Evolutionary conservation across 1,284 basidiomycete genomes (phyloP), one percentile per base, ranked within the genome.

Genomic region (Pyrrhoderma noxium): DNA sequence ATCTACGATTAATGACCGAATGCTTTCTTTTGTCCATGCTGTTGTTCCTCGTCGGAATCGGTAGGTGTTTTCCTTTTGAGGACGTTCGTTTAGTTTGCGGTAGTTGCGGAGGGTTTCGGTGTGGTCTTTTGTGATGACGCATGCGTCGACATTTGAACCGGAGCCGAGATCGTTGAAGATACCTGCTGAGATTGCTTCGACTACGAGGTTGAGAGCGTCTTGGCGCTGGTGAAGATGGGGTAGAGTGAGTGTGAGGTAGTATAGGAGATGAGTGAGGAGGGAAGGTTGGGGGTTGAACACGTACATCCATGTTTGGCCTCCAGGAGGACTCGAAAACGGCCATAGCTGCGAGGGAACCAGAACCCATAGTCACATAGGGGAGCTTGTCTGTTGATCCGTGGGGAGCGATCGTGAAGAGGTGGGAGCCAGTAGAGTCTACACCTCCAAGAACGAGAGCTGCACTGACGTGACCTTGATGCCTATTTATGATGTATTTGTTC

Each of bases 91-190:
- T n/a, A 90, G 95, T 73, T 77, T 93, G 70, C 88, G 79, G 67
- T 89, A 84, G 72, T 96, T 92, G 61, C 96, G 78, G 57, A 96
- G 70, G 84, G 86, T 93, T 67, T 93, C 89, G 0, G 91, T 93
- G 59, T 83, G 72, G 49, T 74, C 69, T 49, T 84, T 82, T 8
- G 89, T 92, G 69, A 99, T 96, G 55, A 99, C 80, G 65, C 93
- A 95, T 0, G 94, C 94, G 66, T 99, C 96, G 60, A 99, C 85
- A 65, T 99, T 99, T 18, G 89, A 93, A 47, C 96, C 96, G 0
- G 93, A 97, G 8, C 96, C 96, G 38, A 99, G 78, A 73, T 99
- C 96, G 73, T 99, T 99, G 77, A 97, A 99, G 65, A 99, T 95
- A 79, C 96, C 96, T 1, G 92, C 88, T 43, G 86, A 85, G 63